Base-by-base conservation (phyloP, 805 yeast species). In the Suhomyces pyralidae region DNA sequence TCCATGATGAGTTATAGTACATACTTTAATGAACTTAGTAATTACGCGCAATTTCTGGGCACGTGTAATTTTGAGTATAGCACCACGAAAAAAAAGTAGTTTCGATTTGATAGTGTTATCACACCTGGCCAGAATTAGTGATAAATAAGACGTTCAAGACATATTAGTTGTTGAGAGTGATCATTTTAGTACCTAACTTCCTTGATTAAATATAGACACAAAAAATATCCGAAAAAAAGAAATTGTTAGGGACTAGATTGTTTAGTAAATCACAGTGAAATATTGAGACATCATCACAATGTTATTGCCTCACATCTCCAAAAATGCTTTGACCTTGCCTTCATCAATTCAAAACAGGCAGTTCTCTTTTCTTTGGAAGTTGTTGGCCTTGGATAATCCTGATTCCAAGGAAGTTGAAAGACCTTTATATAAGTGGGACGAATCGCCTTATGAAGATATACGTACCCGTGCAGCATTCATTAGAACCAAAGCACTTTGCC, bases 401-500 rank as follows among this genome's bases (percentile, higher is more conserved):
- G 66, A 65, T 24, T 55, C 52, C 10, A 54, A 59, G 40, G 71
- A 70, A 26, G 57, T 58, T 2, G 75, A 69, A 46, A 62, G 67
- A 17, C 60, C 65, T 12, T 62, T 74, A 52, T 68, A 89, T 65
- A 83, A 84, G 26, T 92, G 97, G 97, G 97, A 93, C 64, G 85
- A 87, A 54, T 89, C 97, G 1, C 97, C 98, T 1, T 81, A 85
- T 24, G 88, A 87, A 51, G 97, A 90, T 59, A 77, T 93, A 54
- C 81, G 98, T 58, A 87, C 90, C 59, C 80, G 97, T 55, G 97
- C 98, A 1, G 97, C 96, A 19, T 83, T 85, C 53, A 94, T 93
- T 56, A 81, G 92, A 65, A 86, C 96, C 4, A 79, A 85, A 55
- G 97, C 97, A 9, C 81, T 82, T 63, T 93, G 98, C 68, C 98